phyloP scores from a whole-genome alignment of 352 stramenopile genomes.

The Phytophthora chlamydospora region DNA sequence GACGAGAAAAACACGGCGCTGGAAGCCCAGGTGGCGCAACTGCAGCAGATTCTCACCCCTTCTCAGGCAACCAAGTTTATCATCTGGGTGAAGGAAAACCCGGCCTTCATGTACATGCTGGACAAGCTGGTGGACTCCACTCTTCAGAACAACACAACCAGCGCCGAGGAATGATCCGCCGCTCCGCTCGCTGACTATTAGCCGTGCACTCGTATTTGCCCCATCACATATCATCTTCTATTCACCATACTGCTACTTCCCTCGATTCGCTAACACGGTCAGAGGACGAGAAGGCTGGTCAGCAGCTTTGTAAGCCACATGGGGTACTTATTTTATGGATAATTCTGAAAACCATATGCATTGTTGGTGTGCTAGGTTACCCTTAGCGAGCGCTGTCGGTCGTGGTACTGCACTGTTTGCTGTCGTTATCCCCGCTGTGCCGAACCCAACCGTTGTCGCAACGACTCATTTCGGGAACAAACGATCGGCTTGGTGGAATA shows the following conservation, averaged over 20 bases:
- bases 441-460: background rate
- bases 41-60: conserved; percentile 79
- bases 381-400: too few species aligned
- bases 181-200: conserved; percentile 1
- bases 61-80: conserved; percentile 87
- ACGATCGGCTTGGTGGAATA: conserved; percentile 49
- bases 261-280: background rate
- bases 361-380: too few species aligned
- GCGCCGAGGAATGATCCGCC: conserved; percentile 23
- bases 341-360: too few species aligned
- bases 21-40: conserved; percentile 66
- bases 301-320: conserved; percentile 9
- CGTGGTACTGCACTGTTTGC: background rate
- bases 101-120: conserved; percentile 89
- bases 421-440: background rate
- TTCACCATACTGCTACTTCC: conserved; percentile 13
- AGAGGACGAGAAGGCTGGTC: background rate
- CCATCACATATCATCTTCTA: conserved; percentile 9
- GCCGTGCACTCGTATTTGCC: conserved; percentile 7
- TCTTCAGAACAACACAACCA: conserved; percentile 34
- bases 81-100: conserved; percentile 88
- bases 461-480: conserved; percentile 33
- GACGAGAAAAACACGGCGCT: conserved; percentile 83
- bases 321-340: conserved; percentile 36
- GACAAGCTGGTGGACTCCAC: conserved; percentile 82